Conservation (phyloP, 805 yeast genomes). For the Candida pseudoglaebosa region DNA sequence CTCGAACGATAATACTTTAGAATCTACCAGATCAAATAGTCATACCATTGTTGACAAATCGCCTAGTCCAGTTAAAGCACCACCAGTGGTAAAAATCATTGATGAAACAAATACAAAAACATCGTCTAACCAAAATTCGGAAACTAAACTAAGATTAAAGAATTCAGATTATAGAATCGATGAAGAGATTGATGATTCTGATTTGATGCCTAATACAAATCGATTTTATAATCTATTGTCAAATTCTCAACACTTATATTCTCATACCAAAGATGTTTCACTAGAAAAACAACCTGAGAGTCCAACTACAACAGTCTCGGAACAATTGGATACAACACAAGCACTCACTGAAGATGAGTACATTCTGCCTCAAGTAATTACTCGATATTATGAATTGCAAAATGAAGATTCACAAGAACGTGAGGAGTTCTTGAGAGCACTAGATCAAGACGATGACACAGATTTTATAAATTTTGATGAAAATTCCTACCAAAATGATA, state of each 20-base stretch:
- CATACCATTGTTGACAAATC: neutral
- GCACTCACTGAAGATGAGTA: constrained; percentile 24
- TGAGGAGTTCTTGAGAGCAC: constrained; percentile 15
- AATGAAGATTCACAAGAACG: constrained; percentile 19
- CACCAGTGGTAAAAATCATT: neutral
- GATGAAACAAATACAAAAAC: neutral
- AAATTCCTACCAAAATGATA: constrained; percentile 13
- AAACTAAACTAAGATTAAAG: no score
- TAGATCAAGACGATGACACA: constrained; percentile 22
- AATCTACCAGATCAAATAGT: neutral
- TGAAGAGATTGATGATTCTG: constrained; percentile 1
- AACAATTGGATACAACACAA: constrained; percentile 12
- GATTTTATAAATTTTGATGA: constrained; percentile 26
- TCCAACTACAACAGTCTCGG: constrained; percentile 10
- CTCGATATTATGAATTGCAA: constrained; percentile 23
- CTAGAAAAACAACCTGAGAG: constrained; percentile 2
- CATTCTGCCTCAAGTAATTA: constrained; percentile 38
- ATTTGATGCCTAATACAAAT: constrained; percentile 5
- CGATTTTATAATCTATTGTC: constrained; percentile 30
- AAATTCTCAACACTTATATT: constrained; percentile 34
- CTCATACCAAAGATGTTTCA: constrained; percentile 19
- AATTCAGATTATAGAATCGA: neutral
- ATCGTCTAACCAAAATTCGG: no score
- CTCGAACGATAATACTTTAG: no score
- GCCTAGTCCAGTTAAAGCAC: neutral